Evolutionary conservation across 1,284 basidiomycete species (phyloP).

Genomic region (Hortiboletus rubellus): DNA sequence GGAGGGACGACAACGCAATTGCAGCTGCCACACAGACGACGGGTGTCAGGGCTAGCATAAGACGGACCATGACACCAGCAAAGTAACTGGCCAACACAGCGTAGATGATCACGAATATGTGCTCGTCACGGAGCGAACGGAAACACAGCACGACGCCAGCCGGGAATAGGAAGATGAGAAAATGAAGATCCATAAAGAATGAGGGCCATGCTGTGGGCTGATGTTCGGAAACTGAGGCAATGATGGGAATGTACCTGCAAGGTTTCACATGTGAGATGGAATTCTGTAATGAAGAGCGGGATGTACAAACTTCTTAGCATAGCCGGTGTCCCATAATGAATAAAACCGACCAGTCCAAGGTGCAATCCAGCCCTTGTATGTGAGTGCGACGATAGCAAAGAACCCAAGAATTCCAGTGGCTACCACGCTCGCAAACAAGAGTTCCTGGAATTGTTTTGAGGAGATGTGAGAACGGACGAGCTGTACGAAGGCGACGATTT

Average conservation of each 20-base stretch:
- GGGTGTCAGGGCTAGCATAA: slow-evolving; percentile 92
- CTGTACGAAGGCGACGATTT: slow-evolving; percentile 94
- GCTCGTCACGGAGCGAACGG: slow-evolving; percentile 93
- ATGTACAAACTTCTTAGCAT: slow-evolving; percentile 84
- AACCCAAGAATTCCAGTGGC: slow-evolving; percentile 74
- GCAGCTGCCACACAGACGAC: slow-evolving; percentile 92
- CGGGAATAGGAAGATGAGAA: slow-evolving; percentile 98
- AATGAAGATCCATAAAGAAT: slow-evolving; percentile 99
- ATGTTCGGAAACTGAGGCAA: slow-evolving; percentile 99
- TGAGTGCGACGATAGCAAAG: slow-evolving; percentile 73
- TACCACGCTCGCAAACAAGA: slow-evolving; percentile 73
- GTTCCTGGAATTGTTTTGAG: slow-evolving; percentile 89
- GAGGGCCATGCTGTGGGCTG: slow-evolving; percentile 99
- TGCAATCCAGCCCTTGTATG: slow-evolving; percentile 94
- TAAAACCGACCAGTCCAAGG: slow-evolving; percentile 99
- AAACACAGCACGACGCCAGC: slow-evolving; percentile 95
- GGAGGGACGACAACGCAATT: slow-evolving; percentile 84
- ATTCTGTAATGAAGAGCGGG: neutral
- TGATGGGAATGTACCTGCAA: slow-evolving; percentile 90
- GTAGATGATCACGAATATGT: slow-evolving; percentile 99
- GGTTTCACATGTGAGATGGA: slow-evolving; percentile 9
- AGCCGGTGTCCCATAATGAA: slow-evolving; percentile 98
- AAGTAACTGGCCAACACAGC: slow-evolving; percentile 97
- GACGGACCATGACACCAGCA: slow-evolving; percentile 98
- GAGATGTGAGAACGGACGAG: slow-evolving; percentile 88